Evolutionary conservation across 1,284 basidiomycete genomes (phyloP).

Genomic region (Moesziomyces parantarcticus): DNA sequence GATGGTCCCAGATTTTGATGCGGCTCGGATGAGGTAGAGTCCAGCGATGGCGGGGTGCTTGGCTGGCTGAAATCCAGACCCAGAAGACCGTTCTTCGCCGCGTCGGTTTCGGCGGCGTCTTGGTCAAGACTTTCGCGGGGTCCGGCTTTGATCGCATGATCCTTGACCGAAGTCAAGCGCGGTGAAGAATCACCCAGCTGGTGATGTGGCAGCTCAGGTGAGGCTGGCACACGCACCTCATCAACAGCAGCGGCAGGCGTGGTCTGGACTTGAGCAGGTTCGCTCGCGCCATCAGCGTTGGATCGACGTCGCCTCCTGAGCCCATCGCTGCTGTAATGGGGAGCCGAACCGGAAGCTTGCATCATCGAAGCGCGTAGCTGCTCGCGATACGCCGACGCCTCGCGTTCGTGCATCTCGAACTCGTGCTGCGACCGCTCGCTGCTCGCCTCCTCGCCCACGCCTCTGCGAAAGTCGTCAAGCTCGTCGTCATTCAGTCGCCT

Average conservation of each 20-base stretch:
- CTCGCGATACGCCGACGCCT: slow-evolving; percentile 37
- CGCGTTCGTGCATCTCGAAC: slow-evolving; percentile 52
- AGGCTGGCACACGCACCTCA: slow-evolving; percentile 12
- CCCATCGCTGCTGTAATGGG: not conserved
- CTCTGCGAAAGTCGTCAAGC: slow-evolving; percentile 40
- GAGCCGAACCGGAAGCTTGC: not conserved
- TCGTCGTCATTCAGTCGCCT: slow-evolving; percentile 37
- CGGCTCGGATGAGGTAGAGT: not conserved
- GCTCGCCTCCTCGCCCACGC: slow-evolving; percentile 37
- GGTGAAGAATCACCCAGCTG: slow-evolving; percentile 20
- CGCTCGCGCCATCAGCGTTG: slow-evolving; percentile 3
- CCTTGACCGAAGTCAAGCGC: slow-evolving; percentile 8
- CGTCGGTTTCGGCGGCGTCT: slow-evolving; percentile 7
- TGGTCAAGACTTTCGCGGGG: not conserved
- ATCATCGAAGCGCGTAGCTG: slow-evolving; percentile 31
- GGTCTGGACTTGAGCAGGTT: not conserved
- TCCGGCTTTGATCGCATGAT: not conserved
- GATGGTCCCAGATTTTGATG: not conserved
- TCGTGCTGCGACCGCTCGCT: slow-evolving; percentile 40
- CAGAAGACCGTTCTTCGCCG: slow-evolving; percentile 19
- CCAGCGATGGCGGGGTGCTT: not conserved
- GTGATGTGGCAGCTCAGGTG: slow-evolving; percentile 37
- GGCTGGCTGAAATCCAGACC: slow-evolving; percentile 23
- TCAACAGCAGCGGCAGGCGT: slow-evolving; percentile 5
- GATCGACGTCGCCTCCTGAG: not conserved